A percentile compares a stretch with the other conserved stretches of the same genome.
phyloP scores from a whole-genome alignment of 1,139 yeast genomes.

The Blastobotrys ciferrii region DNA sequence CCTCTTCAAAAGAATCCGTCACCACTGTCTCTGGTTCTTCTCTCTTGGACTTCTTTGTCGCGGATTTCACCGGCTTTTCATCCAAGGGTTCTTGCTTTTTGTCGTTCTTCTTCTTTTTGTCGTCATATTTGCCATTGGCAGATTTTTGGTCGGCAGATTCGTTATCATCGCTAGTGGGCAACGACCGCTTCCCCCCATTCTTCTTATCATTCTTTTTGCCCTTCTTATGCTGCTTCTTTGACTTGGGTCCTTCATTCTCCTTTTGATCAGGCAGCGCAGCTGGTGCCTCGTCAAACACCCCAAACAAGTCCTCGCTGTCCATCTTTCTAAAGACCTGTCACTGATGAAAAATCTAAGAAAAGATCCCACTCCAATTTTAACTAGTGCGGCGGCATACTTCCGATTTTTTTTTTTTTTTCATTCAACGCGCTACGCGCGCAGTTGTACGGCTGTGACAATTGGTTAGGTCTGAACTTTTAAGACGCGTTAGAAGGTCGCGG shows the following conservation, averaged over 20 bases:
- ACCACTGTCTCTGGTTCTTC: slow-evolving; percentile 55
- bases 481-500: too few species aligned
- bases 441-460: too few species aligned
- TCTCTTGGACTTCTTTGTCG: slow-evolving; percentile 8
- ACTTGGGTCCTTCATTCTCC: not conserved
- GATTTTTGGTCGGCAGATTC: not conserved
- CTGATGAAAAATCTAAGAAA: not conserved
- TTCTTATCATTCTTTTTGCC: slow-evolving; percentile 1
- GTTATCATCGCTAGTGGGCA: slow-evolving; percentile 1
- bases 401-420: not conserved
- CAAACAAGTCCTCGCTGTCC: slow-evolving; percentile 27
- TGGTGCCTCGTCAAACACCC: slow-evolving; percentile 30
- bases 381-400: slow-evolving; percentile 6
- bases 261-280: slow-evolving; percentile 6
- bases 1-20: slow-evolving; percentile 86
- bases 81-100: slow-evolving; percentile 8
- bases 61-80: not conserved
- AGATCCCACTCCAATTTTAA: not conserved
- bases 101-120: slow-evolving; percentile 4
- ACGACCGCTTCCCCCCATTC: slow-evolving; percentile 1
- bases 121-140: not conserved
- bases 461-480: too few species aligned
- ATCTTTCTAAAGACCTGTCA: slow-evolving; percentile 1
- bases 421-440: not conserved
- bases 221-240: slow-evolving; percentile 3